phyloP scores from a whole-genome alignment of 208 protist genomes.

The Lotmaria passim region DNA sequence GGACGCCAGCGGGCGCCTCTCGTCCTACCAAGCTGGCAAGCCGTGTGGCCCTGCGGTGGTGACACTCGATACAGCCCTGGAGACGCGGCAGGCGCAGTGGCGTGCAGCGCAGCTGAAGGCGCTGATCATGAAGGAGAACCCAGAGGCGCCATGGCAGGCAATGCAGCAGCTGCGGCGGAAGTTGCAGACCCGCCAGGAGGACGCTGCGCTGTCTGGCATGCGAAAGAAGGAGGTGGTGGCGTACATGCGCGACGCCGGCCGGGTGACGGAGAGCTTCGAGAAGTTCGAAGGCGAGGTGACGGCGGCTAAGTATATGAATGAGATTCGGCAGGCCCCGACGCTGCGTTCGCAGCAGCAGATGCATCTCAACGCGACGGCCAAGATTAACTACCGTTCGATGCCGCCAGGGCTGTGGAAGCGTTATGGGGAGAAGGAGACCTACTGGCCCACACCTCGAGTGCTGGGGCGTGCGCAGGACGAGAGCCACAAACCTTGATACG shows the following conservation, averaged over 20 bases:
- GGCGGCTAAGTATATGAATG: conserved; percentile 83
- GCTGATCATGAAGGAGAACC: conserved; percentile 51
- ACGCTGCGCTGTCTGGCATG: conserved; percentile 65
- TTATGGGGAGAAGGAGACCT: conserved; percentile 76
- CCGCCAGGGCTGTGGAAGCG: conserved; percentile 87
- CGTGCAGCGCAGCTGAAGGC: conserved; percentile 56
- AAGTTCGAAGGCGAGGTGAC: conserved; percentile 88
- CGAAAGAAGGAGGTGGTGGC: conserved; percentile 68
- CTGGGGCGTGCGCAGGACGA: conserved; percentile 57
- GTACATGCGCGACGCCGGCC: conserved; percentile 69
- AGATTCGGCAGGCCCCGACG: conserved; percentile 74
- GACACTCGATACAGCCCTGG: conserved; percentile 26
- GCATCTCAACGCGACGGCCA: conserved; percentile 88
- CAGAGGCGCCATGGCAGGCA: conserved; percentile 72
- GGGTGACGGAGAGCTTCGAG: conserved; percentile 81
- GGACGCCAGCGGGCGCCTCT: conserved; percentile 65
- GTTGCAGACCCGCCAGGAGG: conserved; percentile 42
- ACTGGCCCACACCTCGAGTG: conserved; percentile 76
- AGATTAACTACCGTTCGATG: conserved; percentile 91
- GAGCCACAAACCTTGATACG: conserved; percentile 40
- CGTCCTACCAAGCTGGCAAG: conserved; percentile 58
- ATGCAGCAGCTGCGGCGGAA: conserved; percentile 47
- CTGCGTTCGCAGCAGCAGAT: conserved; percentile 87
- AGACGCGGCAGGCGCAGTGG: conserved; percentile 59
- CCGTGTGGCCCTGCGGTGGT: conserved; percentile 67